phyloP scores from a whole-genome alignment of 2,329 filamentous ascomycete genomes.

The Cytospora leucostoma region DNA sequence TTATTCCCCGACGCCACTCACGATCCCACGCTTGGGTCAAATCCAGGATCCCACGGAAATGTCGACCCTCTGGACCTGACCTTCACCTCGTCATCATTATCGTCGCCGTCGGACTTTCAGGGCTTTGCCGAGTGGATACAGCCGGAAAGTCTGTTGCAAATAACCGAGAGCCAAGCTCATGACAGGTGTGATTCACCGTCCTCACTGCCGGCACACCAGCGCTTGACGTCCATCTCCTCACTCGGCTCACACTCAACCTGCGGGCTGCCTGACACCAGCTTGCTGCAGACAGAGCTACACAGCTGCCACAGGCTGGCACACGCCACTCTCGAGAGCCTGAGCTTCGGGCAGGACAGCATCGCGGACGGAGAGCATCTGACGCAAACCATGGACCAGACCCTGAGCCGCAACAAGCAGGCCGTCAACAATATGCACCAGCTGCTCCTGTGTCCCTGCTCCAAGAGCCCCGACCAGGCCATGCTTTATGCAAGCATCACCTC shows the following conservation, averaged over 20 bases:
- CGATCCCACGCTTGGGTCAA: constrained; percentile 16
- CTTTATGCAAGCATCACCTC: constrained; percentile 28
- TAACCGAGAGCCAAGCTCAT: constrained; percentile 15
- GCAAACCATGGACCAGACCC: constrained; percentile 28
- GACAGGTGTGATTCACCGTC: constrained; percentile 18
- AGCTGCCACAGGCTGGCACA: constrained; percentile 25
- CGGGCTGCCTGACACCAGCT: constrained; percentile 14
- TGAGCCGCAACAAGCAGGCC: constrained; percentile 28
- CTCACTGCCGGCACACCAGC: constrained; percentile 11
- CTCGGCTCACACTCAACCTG: constrained; percentile 12
- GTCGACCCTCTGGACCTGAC: constrained; percentile 25
- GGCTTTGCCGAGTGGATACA: constrained; percentile 27
- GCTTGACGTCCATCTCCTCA: constrained; percentile 15
- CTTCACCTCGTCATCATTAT: constrained; percentile 13
- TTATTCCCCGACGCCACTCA: constrained; percentile 23
- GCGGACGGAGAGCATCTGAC: constrained; percentile 18
- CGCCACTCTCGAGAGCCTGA: constrained; percentile 24
- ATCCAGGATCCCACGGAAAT: constrained; percentile 17
- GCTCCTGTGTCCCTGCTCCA: constrained; percentile 26
- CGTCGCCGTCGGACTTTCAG: constrained; percentile 14
- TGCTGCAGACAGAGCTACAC: constrained; percentile 21
- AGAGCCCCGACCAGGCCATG: constrained; percentile 25
- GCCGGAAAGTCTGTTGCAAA: constrained; percentile 26
- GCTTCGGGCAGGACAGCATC: constrained; percentile 16
- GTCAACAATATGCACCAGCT: constrained; percentile 27